These are phyloP conservation scores for Saraca asoca DNA, from an alignment of 331 rosid species.

Conservation along the genomic window DNA sequence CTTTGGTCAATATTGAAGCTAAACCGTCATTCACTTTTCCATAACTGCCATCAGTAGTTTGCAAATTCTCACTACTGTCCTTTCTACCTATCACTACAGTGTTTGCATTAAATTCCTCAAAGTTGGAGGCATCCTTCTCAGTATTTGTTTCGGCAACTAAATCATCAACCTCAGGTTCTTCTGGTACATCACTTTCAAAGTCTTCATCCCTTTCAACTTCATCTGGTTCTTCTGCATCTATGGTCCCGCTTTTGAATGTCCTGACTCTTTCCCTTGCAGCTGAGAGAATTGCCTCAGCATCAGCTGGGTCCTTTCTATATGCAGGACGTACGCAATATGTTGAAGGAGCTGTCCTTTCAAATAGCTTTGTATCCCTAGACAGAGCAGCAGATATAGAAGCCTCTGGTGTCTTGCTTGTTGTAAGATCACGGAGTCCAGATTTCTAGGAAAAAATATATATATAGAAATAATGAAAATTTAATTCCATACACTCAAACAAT, in stretches of 20 bases:
- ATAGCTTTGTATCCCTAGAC: conserved; percentile 79
- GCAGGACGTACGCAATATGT: conserved; percentile 72
- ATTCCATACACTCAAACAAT: conserved; percentile 11
- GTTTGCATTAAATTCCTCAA: conserved; percentile 35
- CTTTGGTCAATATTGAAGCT: conserved; percentile 36
- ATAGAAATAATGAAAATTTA: conserved; percentile 3
- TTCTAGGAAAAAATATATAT: conserved; percentile 44
- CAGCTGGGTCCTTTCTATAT: conserved; percentile 67
- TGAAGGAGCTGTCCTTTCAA: conserved; percentile 81
- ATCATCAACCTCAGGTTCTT: conserved; percentile 63
- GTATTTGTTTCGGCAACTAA: conserved; percentile 48
- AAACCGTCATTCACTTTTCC: conserved; percentile 38
- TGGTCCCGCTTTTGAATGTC: conserved; percentile 49
- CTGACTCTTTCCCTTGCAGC: conserved; percentile 69
- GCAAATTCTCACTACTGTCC: conserved; percentile 31
- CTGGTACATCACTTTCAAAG: conserved; percentile 59
- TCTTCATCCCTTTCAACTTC: conserved; percentile 75
- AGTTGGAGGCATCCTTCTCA: conserved; percentile 34
- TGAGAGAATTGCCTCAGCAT: conserved; percentile 63
- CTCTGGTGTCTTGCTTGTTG: conserved; percentile 83
- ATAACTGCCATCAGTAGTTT: conserved; percentile 36
- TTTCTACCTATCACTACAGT: conserved; percentile 36
- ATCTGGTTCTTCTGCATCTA: conserved; percentile 60
- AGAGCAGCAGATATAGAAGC: conserved; percentile 79
- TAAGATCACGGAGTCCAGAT: conserved; percentile 82